Evolutionary conservation across 1,284 basidiomycete species (phyloP).

Genomic region (Peniophora sp.): DNA sequence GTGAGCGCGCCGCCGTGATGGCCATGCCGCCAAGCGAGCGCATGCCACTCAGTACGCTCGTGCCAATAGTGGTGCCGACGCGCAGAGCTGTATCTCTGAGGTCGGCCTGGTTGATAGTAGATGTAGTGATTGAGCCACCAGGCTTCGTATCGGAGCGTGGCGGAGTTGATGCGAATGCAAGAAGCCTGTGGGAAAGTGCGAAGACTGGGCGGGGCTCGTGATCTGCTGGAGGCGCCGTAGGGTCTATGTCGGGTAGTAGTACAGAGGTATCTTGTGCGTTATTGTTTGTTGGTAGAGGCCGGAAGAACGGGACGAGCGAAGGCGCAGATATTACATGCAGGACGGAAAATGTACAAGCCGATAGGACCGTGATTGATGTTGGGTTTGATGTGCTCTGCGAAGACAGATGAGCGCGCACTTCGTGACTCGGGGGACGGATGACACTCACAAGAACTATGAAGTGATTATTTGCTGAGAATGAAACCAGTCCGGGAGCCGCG

Average conservation of each 20-base stretch:
- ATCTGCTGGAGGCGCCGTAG: constrained; percentile 8
- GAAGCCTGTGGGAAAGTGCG: constrained; percentile 51
- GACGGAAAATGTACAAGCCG: constrained; percentile 40
- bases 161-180: constrained; percentile 51
- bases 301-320: constrained; percentile 31
- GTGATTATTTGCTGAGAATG: constrained; percentile 40
- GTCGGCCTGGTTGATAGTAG: constrained; percentile 31
- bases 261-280: constrained; percentile 14
- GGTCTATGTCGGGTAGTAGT: constrained; percentile 28
- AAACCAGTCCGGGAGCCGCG: constrained; percentile 32
- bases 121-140: constrained; percentile 10
- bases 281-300: constrained; percentile 19
- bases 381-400: constrained; percentile 51
- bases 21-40: constrained; percentile 58
- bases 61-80: constrained; percentile 32
- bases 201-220: constrained; percentile 39
- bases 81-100: constrained; percentile 47
- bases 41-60: constrained; percentile 56
- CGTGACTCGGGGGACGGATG: background rate
- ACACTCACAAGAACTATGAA: constrained; percentile 53
- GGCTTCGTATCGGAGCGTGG: constrained; percentile 19
- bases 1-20: constrained; percentile 37
- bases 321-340: constrained; percentile 43
- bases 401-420: background rate
- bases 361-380: constrained; percentile 48